Conservation (phyloP, 1,139 yeast genomes). For the Hemisphaericaspora xylanilytica region DNA sequence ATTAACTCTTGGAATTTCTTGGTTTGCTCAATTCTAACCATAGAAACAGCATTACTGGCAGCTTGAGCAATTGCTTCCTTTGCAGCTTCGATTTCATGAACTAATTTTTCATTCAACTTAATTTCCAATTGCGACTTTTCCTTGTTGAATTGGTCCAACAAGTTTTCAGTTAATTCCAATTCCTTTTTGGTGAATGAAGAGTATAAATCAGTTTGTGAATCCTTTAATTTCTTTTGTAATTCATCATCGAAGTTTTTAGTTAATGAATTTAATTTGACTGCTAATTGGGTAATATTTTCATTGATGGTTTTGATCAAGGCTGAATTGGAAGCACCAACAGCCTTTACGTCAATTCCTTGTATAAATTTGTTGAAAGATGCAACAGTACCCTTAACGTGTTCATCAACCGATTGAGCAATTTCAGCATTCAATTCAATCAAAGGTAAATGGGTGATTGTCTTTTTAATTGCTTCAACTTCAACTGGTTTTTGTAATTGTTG, state of each 20-base stretch:
- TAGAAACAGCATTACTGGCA: slow-evolving; percentile 72
- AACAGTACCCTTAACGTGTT: slow-evolving; percentile 46
- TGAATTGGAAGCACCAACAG: slow-evolving; percentile 29
- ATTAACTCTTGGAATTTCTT: slow-evolving; percentile 67
- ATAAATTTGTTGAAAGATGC: slow-evolving; percentile 54
- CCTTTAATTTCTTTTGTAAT: slow-evolving; percentile 35
- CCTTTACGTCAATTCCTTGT: slow-evolving; percentile 43
- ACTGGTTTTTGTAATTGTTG: slow-evolving; percentile 47
- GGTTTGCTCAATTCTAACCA: slow-evolving; percentile 71
- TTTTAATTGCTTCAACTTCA: slow-evolving; percentile 35
- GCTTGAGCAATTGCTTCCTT: slow-evolving; percentile 67
- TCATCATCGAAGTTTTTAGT: slow-evolving; percentile 45
- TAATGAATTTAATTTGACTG: slow-evolving; percentile 32
- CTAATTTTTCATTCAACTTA: slow-evolving; percentile 59
- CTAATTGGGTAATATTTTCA: slow-evolving; percentile 31
- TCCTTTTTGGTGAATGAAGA: slow-evolving; percentile 57
- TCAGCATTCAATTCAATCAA: slow-evolving; percentile 28
- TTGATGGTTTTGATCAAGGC: slow-evolving; percentile 31
- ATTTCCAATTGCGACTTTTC: slow-evolving; percentile 65
- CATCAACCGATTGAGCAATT: slow-evolving; percentile 32
- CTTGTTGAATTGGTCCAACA: slow-evolving; percentile 45
- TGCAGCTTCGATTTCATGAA: slow-evolving; percentile 66
- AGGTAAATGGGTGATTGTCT: slow-evolving; percentile 35
- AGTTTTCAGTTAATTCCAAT: slow-evolving; percentile 48
- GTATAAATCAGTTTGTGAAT: slow-evolving; percentile 50